Conservation (phyloP, 345 rosid genomes). For the Zanthoxylum bungeanum region DNA sequence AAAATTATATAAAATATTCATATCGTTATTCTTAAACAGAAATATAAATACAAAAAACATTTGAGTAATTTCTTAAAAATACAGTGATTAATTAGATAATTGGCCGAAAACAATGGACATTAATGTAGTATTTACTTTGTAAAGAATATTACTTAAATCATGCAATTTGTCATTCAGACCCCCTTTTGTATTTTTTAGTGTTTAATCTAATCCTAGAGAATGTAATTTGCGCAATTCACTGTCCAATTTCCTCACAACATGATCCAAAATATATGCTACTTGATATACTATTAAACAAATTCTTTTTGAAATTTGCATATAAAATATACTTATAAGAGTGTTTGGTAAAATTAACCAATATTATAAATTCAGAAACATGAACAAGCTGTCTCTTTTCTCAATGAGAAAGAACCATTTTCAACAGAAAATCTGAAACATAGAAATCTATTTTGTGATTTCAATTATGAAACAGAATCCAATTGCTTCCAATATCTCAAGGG, state of each 20-base stretch:
- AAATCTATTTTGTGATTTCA: not conserved
- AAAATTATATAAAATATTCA: too few relatives aligned
- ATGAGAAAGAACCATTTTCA: not conserved
- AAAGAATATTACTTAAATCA: not conserved
- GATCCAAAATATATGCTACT: conserved; percentile 32
- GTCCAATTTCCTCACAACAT: conserved; percentile 24
- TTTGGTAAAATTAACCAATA: not conserved
- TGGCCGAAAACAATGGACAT: too few relatives aligned
- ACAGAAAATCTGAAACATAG: not conserved
- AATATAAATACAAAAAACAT: too few relatives aligned
- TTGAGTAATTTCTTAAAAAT: too few relatives aligned
- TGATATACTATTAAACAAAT: not conserved
- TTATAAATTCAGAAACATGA: not conserved
- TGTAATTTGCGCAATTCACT: conserved; percentile 2
- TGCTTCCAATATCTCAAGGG: not conserved
- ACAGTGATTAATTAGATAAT: too few relatives aligned
- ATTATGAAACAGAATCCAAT: not conserved
- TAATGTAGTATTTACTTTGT: too few relatives aligned
- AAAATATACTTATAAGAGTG: not conserved
- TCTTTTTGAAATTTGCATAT: not conserved
- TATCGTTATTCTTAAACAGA: too few relatives aligned
- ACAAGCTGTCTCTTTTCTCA: not conserved
- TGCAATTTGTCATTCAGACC: not conserved
- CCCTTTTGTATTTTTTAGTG: not conserved
- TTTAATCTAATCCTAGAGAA: conserved; percentile 3